Conservation (phyloP, 768 basidiomycete species). For the Neoboletus brunneissimus region DNA sequence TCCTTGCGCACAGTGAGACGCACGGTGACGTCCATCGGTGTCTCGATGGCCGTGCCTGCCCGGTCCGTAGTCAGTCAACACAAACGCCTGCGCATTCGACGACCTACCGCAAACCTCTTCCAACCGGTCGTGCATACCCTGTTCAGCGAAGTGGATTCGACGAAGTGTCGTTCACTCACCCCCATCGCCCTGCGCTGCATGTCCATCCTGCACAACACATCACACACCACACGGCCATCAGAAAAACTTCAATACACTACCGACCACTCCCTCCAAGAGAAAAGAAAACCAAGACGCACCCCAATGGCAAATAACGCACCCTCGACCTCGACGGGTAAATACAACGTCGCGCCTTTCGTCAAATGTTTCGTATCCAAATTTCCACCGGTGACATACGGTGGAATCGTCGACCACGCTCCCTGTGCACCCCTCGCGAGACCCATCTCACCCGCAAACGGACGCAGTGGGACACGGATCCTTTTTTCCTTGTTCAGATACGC, state of each 20-base stretch:
- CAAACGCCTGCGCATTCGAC: neutral
- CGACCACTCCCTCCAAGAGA: neutral
- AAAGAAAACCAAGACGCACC: slow-evolving; percentile 27
- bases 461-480: slow-evolving; percentile 48
- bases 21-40: slow-evolving; percentile 54
- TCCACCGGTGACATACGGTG: slow-evolving; percentile 59
- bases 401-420: slow-evolving; percentile 59
- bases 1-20: slow-evolving; percentile 57
- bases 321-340: slow-evolving; percentile 55
- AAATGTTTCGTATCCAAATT: slow-evolving; percentile 62
- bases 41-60: slow-evolving; percentile 61
- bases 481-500: slow-evolving; percentile 52
- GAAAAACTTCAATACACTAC: neutral
- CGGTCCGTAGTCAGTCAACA: neutral
- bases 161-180: slow-evolving; percentile 36
- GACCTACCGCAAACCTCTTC: slow-evolving; percentile 58
- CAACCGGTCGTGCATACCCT: neutral
- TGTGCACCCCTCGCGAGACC: slow-evolving; percentile 51
- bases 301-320: slow-evolving; percentile 63
- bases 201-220: slow-evolving; percentile 47
- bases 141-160: neutral
- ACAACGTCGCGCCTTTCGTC: slow-evolving; percentile 53
- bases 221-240: neutral
- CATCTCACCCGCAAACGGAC: slow-evolving; percentile 65
- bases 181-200: slow-evolving; percentile 66